Percentiles rank a stretch among this genome's conserved stretches.
Conservation (phyloP, 306 rosid species). For the barrel medic (Medicago truncatula) region MtrunA17r5.0-ANR NC_053048.1:55303001-55303500, state of each 20-base stretch:
- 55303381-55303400: conserved; percentile 33
- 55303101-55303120: too few relatives aligned
- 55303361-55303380: conserved; percentile 1
- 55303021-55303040: too few relatives aligned
- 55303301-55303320: not conserved
- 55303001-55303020: too few relatives aligned
- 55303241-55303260: not conserved
- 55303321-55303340: not conserved
- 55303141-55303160: too few relatives aligned
- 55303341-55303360: conserved; percentile 5
- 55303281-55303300: not conserved
- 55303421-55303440: conserved; percentile 26
- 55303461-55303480: conserved; percentile 17
- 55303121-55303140: too few relatives aligned
- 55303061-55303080: too few relatives aligned
- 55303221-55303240: not conserved
- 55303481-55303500: conserved; percentile 8
- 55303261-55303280: not conserved
- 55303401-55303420: conserved; percentile 37
- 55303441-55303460: not conserved
- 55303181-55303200: not conserved
- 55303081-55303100: too few relatives aligned
- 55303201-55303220: not conserved
- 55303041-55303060: too few relatives aligned
- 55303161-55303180: too few relatives aligned